These are phyloP conservation scores for Glaciozyma antarctica DNA, from an alignment of 768 basidiomycete genomes.

Conservation along the genomic window DNA sequence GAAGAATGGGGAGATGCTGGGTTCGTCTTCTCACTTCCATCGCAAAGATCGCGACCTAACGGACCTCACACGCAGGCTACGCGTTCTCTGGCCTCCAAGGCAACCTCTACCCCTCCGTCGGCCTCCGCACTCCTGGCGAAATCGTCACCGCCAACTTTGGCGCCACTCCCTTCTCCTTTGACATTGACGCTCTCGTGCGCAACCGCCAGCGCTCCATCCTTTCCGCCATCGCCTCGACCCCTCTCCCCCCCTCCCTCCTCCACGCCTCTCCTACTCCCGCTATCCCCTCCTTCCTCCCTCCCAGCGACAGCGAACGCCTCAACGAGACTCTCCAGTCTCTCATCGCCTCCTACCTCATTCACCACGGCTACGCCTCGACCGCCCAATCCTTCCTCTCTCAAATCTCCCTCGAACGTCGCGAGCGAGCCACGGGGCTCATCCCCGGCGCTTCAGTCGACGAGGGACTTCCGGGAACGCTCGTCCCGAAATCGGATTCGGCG, in stretches of 20 bases:
- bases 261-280: neutral
- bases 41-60: neutral
- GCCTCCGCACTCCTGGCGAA: conserved; percentile 71
- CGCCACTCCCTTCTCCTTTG: conserved; percentile 71
- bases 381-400: conserved; percentile 59
- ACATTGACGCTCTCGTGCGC: conserved; percentile 74
- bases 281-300: conserved; percentile 11
- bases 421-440: conserved; percentile 9
- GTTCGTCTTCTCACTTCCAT: conserved; percentile 27
- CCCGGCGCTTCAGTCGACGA: neutral
- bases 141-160: conserved; percentile 79
- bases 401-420: conserved; percentile 24
- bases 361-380: conserved; percentile 71
- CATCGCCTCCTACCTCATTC: conserved; percentile 67
- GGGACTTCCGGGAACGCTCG: neutral
- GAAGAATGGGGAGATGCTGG: conserved; percentile 59
- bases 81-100: conserved; percentile 42
- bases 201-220: conserved; percentile 18
- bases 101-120: conserved; percentile 76
- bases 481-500: conserved; percentile 41
- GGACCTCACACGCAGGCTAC: conserved; percentile 14
- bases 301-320: conserved; percentile 39
- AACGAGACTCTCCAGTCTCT: conserved; percentile 60
- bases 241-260: conserved; percentile 6
- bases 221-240: neutral